phyloP scores from a whole-genome alignment of 441 rosid species.

The Cnidoscolus chayamansa region DNA sequence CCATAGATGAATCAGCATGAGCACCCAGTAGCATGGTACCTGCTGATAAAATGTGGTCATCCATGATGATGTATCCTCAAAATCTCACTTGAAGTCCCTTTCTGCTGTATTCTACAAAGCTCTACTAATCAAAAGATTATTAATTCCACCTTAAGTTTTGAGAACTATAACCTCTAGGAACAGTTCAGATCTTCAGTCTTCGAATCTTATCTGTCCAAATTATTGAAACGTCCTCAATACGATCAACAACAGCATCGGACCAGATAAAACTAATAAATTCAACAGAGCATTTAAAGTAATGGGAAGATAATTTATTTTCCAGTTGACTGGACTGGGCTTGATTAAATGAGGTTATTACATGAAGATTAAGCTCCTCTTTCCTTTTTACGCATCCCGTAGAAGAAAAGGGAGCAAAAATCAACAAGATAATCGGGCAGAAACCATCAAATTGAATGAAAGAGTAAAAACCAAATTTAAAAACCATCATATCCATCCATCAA shows the following conservation, averaged over 20 bases:
- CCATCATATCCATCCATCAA: conserved; percentile 17
- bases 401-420: conserved; percentile 23
- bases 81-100: conserved; percentile 6
- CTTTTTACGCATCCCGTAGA: conserved; percentile 4
- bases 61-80: conserved; percentile 41
- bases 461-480: conserved; percentile 29
- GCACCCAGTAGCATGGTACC: conserved; percentile 31
- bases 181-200: conserved; percentile 19
- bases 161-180: conserved; percentile 19
- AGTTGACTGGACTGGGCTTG: not conserved
- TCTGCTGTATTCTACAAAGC: conserved; percentile 12
- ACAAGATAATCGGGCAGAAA: conserved; percentile 17
- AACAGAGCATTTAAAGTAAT: not conserved
- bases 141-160: not conserved
- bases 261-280: conserved; percentile 12
- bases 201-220: conserved; percentile 22
- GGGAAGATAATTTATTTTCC: not conserved
- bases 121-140: conserved; percentile 8
- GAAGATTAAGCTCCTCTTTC: conserved; percentile 21
- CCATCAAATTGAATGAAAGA: conserved; percentile 25
- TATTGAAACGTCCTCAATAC: conserved; percentile 7
- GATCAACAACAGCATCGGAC: conserved; percentile 15
- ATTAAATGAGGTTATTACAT: not conserved
- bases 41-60: conserved; percentile 45
- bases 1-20: conserved; percentile 48